These are phyloP conservation scores for Suzukiozyma palmioleophila DNA, from an alignment of 1,139 yeast genomes.

Conservation along the genomic window DNA sequence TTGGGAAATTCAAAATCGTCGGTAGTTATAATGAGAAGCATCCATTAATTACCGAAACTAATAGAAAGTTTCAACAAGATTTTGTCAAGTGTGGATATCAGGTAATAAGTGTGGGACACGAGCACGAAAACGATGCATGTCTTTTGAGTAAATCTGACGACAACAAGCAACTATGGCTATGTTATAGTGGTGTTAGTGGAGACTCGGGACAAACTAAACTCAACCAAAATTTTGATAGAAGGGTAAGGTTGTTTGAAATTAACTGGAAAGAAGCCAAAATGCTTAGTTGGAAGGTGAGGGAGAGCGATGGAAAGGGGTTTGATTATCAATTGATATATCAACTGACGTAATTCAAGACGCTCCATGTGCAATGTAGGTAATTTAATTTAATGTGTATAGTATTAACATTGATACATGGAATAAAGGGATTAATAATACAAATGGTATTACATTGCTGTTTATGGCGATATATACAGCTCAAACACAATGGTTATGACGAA, in stretches of 20 bases:
- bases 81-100: constrained; percentile 34
- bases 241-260: constrained; percentile 34
- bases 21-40: constrained; percentile 48
- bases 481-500: not conserved
- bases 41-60: constrained; percentile 30
- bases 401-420: no score
- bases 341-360: not conserved
- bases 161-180: constrained; percentile 29
- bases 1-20: constrained; percentile 42
- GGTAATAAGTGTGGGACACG: constrained; percentile 51
- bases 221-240: constrained; percentile 24
- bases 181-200: constrained; percentile 39
- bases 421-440: no score
- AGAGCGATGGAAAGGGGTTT: constrained; percentile 21
- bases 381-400: no score
- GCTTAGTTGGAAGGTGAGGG: constrained; percentile 39
- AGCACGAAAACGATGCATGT: constrained; percentile 55
- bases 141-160: constrained; percentile 20
- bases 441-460: not conserved
- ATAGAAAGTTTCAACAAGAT: constrained; percentile 32
- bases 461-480: not conserved
- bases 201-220: constrained; percentile 30
- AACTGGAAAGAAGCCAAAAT: constrained; percentile 22
- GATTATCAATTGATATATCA: constrained; percentile 32
- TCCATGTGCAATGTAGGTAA: no score